A percentile compares a stretch with the other conserved stretches of the same genome.
Evolutionary conservation across 2,329 filamentous ascomycete species (phyloP).

Genomic region (Amphichorda felina): DNA sequence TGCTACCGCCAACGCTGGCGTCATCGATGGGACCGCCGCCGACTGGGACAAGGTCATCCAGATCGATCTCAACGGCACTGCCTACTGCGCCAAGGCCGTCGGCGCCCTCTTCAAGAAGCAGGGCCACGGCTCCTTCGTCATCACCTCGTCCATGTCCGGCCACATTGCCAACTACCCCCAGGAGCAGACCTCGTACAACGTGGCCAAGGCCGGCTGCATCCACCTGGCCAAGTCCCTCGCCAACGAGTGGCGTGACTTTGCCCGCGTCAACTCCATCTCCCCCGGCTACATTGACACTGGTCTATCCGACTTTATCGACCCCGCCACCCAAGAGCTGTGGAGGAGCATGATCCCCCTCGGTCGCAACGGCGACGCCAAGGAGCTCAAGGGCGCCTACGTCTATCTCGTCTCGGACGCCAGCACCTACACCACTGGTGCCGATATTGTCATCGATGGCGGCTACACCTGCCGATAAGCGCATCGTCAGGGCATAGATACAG

Average conservation of each 20-base stretch:
- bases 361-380: slow-evolving; percentile 49
- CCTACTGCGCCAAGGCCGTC: slow-evolving; percentile 51
- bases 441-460: slow-evolving; percentile 57
- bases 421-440: slow-evolving; percentile 57
- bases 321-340: slow-evolving; percentile 56
- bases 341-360: slow-evolving; percentile 59
- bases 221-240: slow-evolving; percentile 29
- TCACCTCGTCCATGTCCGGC: slow-evolving; percentile 53
- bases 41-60: slow-evolving; percentile 44
- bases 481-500: no score
- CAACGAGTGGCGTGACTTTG: slow-evolving; percentile 52
- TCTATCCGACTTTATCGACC: slow-evolving; percentile 45
- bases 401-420: slow-evolving; percentile 62
- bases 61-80: slow-evolving; percentile 52
- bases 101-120: slow-evolving; percentile 48
- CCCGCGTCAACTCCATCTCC: slow-evolving; percentile 46
- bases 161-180: slow-evolving; percentile 57
- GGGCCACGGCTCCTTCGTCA: slow-evolving; percentile 48
- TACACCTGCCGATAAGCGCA: slow-evolving; percentile 22
- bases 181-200: slow-evolving; percentile 49
- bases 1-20: slow-evolving; percentile 52
- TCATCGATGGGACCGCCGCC: slow-evolving; percentile 54
- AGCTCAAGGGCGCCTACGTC: slow-evolving; percentile 60
- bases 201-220: slow-evolving; percentile 38
- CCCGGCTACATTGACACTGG: slow-evolving; percentile 54